A percentile compares a stretch with the other conserved stretches of the same genome.
Conservation (phyloP, 805 yeast species). For the Candida sanyiensis region DNA sequence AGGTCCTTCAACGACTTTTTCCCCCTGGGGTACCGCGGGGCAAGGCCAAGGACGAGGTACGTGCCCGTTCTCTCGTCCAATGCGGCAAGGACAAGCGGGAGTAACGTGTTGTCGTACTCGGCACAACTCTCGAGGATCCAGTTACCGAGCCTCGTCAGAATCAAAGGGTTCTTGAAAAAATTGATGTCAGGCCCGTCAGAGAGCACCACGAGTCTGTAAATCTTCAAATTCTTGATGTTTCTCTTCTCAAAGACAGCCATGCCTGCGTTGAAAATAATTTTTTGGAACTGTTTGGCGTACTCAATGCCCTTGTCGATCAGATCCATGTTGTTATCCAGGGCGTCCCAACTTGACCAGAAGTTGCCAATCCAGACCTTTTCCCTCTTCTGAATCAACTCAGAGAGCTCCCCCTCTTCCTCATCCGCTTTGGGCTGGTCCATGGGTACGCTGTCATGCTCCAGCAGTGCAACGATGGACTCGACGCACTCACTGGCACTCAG, state of each 20-base stretch:
- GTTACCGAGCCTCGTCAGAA: constrained; percentile 74
- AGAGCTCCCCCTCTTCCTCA: constrained; percentile 27
- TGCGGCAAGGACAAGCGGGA: constrained; percentile 84
- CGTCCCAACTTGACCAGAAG: constrained; percentile 67
- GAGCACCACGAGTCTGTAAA: constrained; percentile 80
- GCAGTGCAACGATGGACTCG: constrained; percentile 77
- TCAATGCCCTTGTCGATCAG: constrained; percentile 64
- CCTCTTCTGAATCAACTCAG: constrained; percentile 32
- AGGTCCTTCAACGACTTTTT: constrained; percentile 28
- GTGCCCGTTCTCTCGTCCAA: constrained; percentile 68
- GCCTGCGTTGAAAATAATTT: constrained; percentile 80
- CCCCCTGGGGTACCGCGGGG: constrained; percentile 69
- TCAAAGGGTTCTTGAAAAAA: constrained; percentile 79
- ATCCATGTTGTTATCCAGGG: constrained; percentile 45
- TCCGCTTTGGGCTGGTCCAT: no score
- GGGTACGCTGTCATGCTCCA: constrained; percentile 56
- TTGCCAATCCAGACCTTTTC: constrained; percentile 71
- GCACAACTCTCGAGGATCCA: constrained; percentile 91
- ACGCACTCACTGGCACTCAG: constrained; percentile 91
- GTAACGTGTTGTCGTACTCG: constrained; percentile 57
- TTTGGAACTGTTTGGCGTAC: constrained; percentile 79
- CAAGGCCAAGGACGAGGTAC: constrained; percentile 82
- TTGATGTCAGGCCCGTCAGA: constrained; percentile 83
- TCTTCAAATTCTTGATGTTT: constrained; percentile 68
- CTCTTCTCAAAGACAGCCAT: constrained; percentile 83